Evolutionary conservation across 257 asterid genomes (phyloP), one percentile per base, ranked within the genome.

Genomic region (Solanum gracilifrons): DNA sequence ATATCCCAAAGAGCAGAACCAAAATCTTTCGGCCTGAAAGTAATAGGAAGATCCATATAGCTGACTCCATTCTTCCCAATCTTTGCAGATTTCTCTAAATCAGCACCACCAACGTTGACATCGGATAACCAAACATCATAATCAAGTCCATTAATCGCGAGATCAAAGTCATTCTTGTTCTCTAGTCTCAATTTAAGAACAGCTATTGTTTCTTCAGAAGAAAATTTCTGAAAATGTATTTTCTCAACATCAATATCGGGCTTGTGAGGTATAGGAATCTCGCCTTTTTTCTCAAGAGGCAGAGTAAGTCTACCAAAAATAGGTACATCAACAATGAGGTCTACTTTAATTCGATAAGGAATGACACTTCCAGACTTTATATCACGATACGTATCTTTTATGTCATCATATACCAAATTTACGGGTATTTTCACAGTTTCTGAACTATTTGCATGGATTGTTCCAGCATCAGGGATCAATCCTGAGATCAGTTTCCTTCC

Each of bases 1-100:
- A 97, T 97, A 89, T 97, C 99, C 99, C 99, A 97, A 79, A 97
- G 92, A 36, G 99, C 99, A 25, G 99, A 95, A 6, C 99, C 99
- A 84, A 94, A 97, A 87, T 97, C 99, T 95, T 97, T 96, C 5
- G 99, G 99, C 96, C 95, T 96, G 91, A 97, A 97, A 31, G 98
- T 96, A 89, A 97, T 93, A 13, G 99, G 99, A 87, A 97, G 51
- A 68, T 95, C 97, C 36, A 97, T 85, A 37, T 88, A 91, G 88
- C 83, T 92, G 41, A 90, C 85, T 58, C 98, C 98, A 39, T 94
- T 94, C 94, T 96, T 97, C 15, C 71, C 94, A 72, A 95, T 73
- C 9, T 90, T 94, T 35, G 98, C 89, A 25, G 92, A 89, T 88
- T 95, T 91, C 6, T 88, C 29, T 16, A 97, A 95, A 2, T 94